Evolutionary conservation across 1,284 basidiomycete genomes (phyloP).

Genomic region (Papiliotrema flavescens): DNA sequence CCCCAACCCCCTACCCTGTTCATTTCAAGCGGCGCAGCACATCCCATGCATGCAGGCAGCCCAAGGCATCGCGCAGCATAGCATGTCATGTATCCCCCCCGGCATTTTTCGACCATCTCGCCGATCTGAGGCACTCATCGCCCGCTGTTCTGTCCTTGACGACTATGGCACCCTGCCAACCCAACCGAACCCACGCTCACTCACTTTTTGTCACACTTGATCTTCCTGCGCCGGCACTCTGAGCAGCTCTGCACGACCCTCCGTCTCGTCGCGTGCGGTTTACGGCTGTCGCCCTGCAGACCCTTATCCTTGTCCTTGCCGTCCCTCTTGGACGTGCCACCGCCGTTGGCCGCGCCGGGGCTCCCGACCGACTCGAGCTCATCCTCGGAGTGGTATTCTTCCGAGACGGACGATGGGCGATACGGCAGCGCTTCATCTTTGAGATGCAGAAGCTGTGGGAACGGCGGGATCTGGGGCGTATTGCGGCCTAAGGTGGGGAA

Average conservation of each 20-base stretch:
- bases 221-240: conserved; percentile 49
- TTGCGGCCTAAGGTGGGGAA: conserved; percentile 25
- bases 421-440: conserved; percentile 16
- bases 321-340: conserved; percentile 3
- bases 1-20: no score
- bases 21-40: no score
- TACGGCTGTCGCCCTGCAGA: no score
- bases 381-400: conserved; percentile 1
- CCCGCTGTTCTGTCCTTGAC: no score
- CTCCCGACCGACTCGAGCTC: background rate
- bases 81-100: no score
- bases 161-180: no score
- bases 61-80: no score
- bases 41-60: no score
- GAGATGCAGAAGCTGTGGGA: conserved; percentile 35
- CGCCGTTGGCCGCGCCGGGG: background rate
- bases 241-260: conserved; percentile 50
- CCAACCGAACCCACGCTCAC: conserved; percentile 9
- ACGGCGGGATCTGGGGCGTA: conserved; percentile 31
- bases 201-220: conserved; percentile 51
- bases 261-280: conserved; percentile 39
- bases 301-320: conserved; percentile 22
- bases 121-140: no score
- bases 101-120: no score
- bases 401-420: background rate